Evolutionary conservation across 2,329 filamentous ascomycete genomes (phyloP).

Genomic region (Rhytidhysteron rufulum): DNA sequence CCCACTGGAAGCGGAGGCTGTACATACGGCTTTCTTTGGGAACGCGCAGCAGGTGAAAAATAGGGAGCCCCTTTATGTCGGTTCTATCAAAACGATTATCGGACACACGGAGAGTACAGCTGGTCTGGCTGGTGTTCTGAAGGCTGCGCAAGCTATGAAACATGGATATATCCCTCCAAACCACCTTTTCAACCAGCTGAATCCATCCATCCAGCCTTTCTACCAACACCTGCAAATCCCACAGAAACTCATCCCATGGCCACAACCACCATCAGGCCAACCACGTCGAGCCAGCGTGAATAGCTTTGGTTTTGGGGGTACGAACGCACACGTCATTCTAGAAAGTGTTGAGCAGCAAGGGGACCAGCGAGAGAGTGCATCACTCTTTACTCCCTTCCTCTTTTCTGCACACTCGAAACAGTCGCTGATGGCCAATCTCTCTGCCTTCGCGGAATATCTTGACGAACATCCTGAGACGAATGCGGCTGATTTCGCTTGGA

Average conservation of each 20-base stretch:
- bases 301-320: conserved; percentile 7
- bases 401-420: conserved; percentile 1
- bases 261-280: conserved; percentile 1
- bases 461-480: neutral
- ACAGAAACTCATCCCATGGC: conserved; percentile 9
- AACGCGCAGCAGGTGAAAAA: neutral
- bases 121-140: conserved; percentile 36
- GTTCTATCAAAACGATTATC: conserved; percentile 36
- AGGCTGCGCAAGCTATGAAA: conserved; percentile 36
- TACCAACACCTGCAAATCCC: conserved; percentile 11
- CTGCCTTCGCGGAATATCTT: neutral
- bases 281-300: conserved; percentile 16
- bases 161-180: conserved; percentile 32
- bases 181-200: conserved; percentile 30
- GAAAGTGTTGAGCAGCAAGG: neutral
- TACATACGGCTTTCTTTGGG: conserved; percentile 3
- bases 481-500: neutral
- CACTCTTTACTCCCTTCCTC: conserved; percentile 1
- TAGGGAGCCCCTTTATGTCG: conserved; percentile 11
- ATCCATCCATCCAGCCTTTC: conserved; percentile 21
- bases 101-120: conserved; percentile 41
- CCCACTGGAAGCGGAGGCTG: conserved; percentile 20
- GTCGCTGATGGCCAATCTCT: neutral
- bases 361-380: neutral
- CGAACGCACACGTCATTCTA: conserved; percentile 7